Percentiles rank a stretch among this genome's conserved stretches.
phyloP scores from a whole-genome alignment of 2,329 filamentous ascomycete species.

The Chrysoporthe puriensis region DNA sequence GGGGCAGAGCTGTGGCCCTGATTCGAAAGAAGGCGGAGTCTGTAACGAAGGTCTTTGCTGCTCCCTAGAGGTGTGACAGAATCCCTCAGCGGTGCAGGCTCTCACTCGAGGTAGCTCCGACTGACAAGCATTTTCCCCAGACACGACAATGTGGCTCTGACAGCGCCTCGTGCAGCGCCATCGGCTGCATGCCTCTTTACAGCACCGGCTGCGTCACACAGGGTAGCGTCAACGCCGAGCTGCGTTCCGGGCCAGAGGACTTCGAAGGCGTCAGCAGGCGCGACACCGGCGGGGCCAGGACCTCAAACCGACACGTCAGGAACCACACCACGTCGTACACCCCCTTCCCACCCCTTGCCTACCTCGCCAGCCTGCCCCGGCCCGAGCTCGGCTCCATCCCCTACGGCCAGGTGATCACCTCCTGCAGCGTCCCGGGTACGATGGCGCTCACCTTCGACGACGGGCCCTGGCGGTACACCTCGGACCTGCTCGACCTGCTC shows the following conservation, averaged over 20 bases:
- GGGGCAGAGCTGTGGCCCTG: constrained; percentile 4
- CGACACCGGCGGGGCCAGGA: neutral
- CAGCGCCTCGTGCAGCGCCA: constrained; percentile 9
- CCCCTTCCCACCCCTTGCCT: constrained; percentile 12
- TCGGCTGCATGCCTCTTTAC: constrained; percentile 12
- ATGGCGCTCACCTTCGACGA: constrained; percentile 72
- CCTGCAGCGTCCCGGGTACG: constrained; percentile 59
- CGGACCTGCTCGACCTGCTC: constrained; percentile 64
- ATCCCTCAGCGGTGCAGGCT: neutral
- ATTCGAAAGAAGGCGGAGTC: neutral
- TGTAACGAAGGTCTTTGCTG: constrained; percentile 17
- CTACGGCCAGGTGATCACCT: constrained; percentile 62
- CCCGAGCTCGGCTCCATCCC: constrained; percentile 56
- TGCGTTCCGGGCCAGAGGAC: neutral
- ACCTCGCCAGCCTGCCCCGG: constrained; percentile 47
- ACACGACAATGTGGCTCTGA: constrained; percentile 11
- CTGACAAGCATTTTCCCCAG: neutral
- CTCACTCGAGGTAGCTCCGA: neutral
- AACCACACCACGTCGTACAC: neutral
- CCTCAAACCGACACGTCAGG: neutral
- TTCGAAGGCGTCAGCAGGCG: neutral
- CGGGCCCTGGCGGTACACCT: constrained; percentile 65
- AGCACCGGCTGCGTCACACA: constrained; percentile 22
- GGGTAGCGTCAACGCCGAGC: constrained; percentile 12
- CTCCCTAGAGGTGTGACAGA: neutral